phyloP scores from a whole-genome alignment of 169 alveolate species.

The Cryptosporidium andersoni region DNA sequence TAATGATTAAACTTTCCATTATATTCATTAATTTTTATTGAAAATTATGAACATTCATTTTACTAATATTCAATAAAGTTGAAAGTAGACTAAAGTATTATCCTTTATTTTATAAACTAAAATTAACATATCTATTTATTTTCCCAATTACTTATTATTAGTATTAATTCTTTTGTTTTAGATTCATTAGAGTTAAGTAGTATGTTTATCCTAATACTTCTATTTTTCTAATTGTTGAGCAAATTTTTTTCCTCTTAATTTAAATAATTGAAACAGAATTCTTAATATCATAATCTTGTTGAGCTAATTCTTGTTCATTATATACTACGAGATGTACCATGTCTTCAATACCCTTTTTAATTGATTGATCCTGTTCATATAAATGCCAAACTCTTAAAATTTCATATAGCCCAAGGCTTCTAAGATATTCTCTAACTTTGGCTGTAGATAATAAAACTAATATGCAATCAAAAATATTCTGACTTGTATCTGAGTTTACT shows the following conservation, averaged over 20 bases:
- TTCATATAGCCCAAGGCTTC: constrained; percentile 26
- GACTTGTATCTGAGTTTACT: constrained; percentile 4
- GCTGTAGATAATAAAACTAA: constrained; percentile 28
- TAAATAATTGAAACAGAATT: background rate
- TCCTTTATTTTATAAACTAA: too few relatives aligned
- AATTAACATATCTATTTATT: too few relatives aligned
- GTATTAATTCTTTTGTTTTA: background rate
- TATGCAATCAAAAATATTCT: constrained; percentile 37
- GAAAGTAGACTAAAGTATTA: too few relatives aligned
- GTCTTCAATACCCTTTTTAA: constrained; percentile 30
- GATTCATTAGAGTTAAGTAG: too few relatives aligned
- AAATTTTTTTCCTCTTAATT: background rate
- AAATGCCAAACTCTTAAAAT: constrained; percentile 69
- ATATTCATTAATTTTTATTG: too few relatives aligned
- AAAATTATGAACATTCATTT: too few relatives aligned
- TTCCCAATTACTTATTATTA: background rate
- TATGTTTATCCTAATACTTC: too few relatives aligned
- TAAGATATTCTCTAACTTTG: constrained; percentile 27
- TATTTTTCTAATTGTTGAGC: too few relatives aligned
- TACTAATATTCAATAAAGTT: too few relatives aligned
- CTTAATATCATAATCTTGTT: constrained; percentile 1
- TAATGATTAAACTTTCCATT: background rate
- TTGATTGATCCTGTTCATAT: constrained; percentile 15
- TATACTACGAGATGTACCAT: constrained; percentile 42
- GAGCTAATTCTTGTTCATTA: constrained; percentile 23